Evolutionary conservation across 2,329 filamentous ascomycete genomes (phyloP).

Genomic region (Ophiocordyceps camponoti-leonardi): DNA sequence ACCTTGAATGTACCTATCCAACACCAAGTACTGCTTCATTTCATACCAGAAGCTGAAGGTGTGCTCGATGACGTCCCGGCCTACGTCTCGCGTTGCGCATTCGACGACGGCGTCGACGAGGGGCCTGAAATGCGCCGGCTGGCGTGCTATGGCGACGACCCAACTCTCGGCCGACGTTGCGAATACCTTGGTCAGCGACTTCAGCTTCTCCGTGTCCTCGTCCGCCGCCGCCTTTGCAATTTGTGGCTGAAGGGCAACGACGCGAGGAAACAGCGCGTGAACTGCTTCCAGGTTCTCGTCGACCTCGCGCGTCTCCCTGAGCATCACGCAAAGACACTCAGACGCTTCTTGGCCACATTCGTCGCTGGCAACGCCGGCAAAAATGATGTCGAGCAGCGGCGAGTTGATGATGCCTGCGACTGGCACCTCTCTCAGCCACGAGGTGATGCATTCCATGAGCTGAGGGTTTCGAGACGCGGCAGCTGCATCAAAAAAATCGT

Average conservation of each 20-base stretch:
- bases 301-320: constrained; percentile 82
- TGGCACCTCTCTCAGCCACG: constrained; percentile 89
- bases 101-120: constrained; percentile 87
- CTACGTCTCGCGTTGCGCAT: constrained; percentile 72
- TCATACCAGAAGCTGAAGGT: constrained; percentile 99
- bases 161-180: constrained; percentile 87
- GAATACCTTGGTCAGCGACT: constrained; percentile 77
- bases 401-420: constrained; percentile 70
- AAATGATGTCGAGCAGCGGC: constrained; percentile 63
- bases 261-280: constrained; percentile 61
- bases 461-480: constrained; percentile 72
- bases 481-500: constrained; percentile 24
- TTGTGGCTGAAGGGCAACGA: constrained; percentile 60
- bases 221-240: constrained; percentile 59
- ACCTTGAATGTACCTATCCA: constrained; percentile 78
- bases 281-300: constrained; percentile 78
- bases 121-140: constrained; percentile 64
- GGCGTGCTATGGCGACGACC: constrained; percentile 77
- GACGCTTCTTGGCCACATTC: constrained; percentile 72
- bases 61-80: constrained; percentile 78
- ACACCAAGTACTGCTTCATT: constrained; percentile 83
- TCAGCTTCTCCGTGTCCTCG: constrained; percentile 74
- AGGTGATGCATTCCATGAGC: constrained; percentile 87
- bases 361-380: constrained; percentile 60
- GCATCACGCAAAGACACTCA: constrained; percentile 83